phyloP scores from a whole-genome alignment of 1,139 yeast genomes.

The Blastobotrys capitulatus region DNA sequence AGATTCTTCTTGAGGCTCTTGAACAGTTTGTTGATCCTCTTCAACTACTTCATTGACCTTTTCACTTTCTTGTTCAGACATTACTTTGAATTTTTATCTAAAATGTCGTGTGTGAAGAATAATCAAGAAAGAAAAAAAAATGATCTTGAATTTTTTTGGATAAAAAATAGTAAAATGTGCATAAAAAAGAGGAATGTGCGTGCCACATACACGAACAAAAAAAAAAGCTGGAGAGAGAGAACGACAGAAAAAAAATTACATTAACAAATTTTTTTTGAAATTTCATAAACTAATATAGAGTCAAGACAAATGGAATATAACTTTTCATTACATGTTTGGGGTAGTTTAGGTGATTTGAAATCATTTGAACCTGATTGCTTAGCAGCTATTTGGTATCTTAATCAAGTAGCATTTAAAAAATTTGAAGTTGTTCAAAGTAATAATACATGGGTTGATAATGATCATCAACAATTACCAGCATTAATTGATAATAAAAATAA shows the following conservation, averaged over 20 bases:
- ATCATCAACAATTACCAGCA: slow-evolving; percentile 46
- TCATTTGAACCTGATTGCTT: slow-evolving; percentile 43
- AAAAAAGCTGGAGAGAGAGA: too few species aligned
- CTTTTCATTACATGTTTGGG: slow-evolving; percentile 53
- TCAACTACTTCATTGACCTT: not conserved
- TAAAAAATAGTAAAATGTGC: too few species aligned
- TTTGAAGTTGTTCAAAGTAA: slow-evolving; percentile 48
- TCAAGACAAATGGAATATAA: not conserved
- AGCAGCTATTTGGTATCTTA: slow-evolving; percentile 38
- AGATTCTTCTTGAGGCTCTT: not conserved
- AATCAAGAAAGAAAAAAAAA: not conserved
- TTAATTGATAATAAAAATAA: slow-evolving; percentile 34
- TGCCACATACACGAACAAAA: too few species aligned
- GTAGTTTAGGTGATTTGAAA: slow-evolving; percentile 31
- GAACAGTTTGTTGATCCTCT: not conserved
- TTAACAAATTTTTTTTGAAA: too few species aligned
- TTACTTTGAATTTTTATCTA: not conserved
- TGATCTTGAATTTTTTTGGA: too few species aligned
- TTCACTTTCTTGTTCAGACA: not conserved
- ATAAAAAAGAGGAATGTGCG: too few species aligned
- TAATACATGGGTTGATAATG: slow-evolving; percentile 52
- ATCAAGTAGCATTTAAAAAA: slow-evolving; percentile 22
- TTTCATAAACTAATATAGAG: too few species aligned
- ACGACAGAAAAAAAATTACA: too few species aligned
- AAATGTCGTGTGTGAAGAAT: not conserved